These are phyloP conservation scores for Eimeria praecox DNA, from an alignment of 169 alveolate genomes.

Conservation along the genomic window DNA sequence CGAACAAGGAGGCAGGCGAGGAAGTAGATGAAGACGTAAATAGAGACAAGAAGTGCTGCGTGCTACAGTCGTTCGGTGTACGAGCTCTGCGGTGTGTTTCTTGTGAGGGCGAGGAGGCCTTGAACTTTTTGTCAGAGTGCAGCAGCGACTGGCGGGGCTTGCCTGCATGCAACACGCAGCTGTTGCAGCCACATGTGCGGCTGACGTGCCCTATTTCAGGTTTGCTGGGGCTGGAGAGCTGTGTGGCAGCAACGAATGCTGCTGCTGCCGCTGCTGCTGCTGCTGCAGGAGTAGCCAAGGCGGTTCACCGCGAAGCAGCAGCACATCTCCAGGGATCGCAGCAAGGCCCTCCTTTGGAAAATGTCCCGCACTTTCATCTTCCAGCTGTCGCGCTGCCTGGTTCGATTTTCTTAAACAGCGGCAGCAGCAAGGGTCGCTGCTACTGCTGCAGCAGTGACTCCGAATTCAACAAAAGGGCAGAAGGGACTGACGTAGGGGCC, in stretches of 20 bases:
- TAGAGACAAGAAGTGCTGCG: conserved; percentile 43
- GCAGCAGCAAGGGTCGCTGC: conserved; percentile 29
- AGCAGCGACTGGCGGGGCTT: conserved; percentile 41
- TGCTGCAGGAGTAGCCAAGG: conserved; percentile 71
- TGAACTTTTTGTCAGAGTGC: conserved; percentile 11
- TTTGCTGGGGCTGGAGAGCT: conserved; percentile 46
- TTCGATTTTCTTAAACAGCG: neutral
- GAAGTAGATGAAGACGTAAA: neutral
- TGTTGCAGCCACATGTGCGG: conserved; percentile 44
- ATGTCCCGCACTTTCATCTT: conserved; percentile 63
- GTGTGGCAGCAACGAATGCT: conserved; percentile 69
- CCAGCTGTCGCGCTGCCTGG: neutral
- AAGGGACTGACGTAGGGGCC: neutral
- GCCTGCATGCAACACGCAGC: conserved; percentile 39
- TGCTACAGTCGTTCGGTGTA: conserved; percentile 38
- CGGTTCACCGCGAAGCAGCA: conserved; percentile 56
- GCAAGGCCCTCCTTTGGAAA: conserved; percentile 45
- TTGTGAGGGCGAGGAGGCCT: conserved; percentile 55
- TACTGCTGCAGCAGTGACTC: neutral
- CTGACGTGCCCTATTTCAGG: conserved; percentile 42
- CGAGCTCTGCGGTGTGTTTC: conserved; percentile 30
- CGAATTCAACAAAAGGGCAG: neutral
- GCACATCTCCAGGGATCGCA: conserved; percentile 54
- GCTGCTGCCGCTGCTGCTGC: conserved; percentile 76
- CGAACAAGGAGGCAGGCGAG: neutral